phyloP scores from a whole-genome alignment of 106 monocot species.

The Iris macrosiphon region DNA sequence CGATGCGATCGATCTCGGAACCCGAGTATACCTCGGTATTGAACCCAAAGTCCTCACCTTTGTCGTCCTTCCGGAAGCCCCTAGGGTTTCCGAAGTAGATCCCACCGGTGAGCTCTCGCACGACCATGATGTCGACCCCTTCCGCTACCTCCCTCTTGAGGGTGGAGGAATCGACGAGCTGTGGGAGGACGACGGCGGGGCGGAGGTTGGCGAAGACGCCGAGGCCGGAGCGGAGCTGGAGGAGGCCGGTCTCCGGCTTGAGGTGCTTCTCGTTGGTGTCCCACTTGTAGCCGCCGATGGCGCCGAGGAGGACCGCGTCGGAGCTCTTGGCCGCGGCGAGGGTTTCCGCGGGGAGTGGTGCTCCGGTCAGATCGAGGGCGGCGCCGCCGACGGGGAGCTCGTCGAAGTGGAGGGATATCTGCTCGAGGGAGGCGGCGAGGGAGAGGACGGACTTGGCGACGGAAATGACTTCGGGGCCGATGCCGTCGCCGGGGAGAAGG shows the following conservation, averaged over 20 bases:
- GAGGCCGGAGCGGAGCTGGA: conserved; percentile 74
- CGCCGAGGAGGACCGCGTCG: conserved; percentile 47
- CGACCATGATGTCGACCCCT: conserved; percentile 89
- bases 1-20: conserved; percentile 93
- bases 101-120: conserved; percentile 90
- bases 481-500: conserved; percentile 78
- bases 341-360: conserved; percentile 59
- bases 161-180: conserved; percentile 83
- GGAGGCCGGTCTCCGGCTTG: conserved; percentile 94
- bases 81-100: conserved; percentile 97
- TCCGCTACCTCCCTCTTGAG: conserved; percentile 86
- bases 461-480: conserved; percentile 81
- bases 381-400: conserved; percentile 59
- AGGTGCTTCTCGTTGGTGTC: conserved; percentile 74
- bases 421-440: conserved; percentile 48
- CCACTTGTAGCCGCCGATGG: conserved; percentile 89
- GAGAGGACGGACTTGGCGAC: conserved; percentile 66
- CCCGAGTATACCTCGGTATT: conserved; percentile 87
- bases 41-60: conserved; percentile 76
- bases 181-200: conserved; percentile 79
- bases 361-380: no score
- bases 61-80: conserved; percentile 76
- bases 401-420: conserved; percentile 2
- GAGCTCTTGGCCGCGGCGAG: conserved; percentile 26
- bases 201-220: conserved; percentile 85